These are phyloP conservation scores for Paragyromitra xinjiangensis DNA, from an alignment of 495 filamentous ascomycete genomes.

Conservation along the genomic window DNA sequence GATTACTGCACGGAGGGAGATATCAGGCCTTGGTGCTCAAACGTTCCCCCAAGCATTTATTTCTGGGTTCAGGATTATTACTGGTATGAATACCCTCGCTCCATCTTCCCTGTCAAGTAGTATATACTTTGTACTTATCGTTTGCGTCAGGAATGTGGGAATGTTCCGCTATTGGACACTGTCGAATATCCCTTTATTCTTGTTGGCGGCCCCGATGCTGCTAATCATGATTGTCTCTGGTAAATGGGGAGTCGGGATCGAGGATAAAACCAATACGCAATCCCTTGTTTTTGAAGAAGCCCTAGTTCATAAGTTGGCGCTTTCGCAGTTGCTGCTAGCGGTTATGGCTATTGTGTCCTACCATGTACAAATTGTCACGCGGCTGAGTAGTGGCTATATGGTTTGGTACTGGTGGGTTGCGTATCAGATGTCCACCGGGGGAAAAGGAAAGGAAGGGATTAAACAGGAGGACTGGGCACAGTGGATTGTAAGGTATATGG, in stretches of 20 bases:
- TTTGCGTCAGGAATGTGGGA: slow-evolving; percentile 74
- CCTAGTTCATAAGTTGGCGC: slow-evolving; percentile 68
- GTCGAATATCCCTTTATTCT: slow-evolving; percentile 85
- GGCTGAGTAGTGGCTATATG: slow-evolving; percentile 87
- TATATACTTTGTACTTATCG: slow-evolving; percentile 39
- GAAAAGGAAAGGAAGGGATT: slow-evolving; percentile 53
- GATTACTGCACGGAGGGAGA: slow-evolving; percentile 68
- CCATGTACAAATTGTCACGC: slow-evolving; percentile 92
- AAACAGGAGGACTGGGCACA: slow-evolving; percentile 50
- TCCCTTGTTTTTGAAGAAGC: slow-evolving; percentile 23
- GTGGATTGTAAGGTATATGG: slow-evolving; percentile 70
- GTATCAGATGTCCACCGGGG: slow-evolving; percentile 58
- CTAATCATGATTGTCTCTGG: slow-evolving; percentile 71
- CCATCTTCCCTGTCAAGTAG: slow-evolving; percentile 12
- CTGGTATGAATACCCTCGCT: slow-evolving; percentile 69
- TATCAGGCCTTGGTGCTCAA: slow-evolving; percentile 76
- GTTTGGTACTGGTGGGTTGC: slow-evolving; percentile 88
- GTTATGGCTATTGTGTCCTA: slow-evolving; percentile 76
- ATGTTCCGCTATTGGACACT: slow-evolving; percentile 90
- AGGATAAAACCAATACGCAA: slow-evolving; percentile 30
- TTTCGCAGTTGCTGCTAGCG: slow-evolving; percentile 76
- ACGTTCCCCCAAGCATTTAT: slow-evolving; percentile 81
- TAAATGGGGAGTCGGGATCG: slow-evolving; percentile 59
- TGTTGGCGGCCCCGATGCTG: slow-evolving; percentile 82
- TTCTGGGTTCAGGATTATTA: slow-evolving; percentile 86